Evolutionary conservation across 306 rosid genomes (phyloP), one percentile per base, ranked within the genome.

Genomic region (Amphicarpaea edgeworthii): DNA sequence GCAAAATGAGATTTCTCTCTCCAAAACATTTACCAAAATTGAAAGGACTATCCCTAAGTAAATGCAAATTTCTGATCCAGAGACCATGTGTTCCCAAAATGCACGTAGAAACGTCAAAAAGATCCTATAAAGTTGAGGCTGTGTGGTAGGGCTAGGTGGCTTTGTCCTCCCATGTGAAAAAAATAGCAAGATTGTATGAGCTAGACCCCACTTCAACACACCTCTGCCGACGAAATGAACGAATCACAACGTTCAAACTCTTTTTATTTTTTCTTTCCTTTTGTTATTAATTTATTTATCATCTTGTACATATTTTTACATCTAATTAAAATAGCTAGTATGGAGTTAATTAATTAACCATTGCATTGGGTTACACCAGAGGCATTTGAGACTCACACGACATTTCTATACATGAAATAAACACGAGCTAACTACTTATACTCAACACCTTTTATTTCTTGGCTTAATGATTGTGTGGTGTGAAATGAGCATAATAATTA

Each of bases 161-260:
- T 12, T 59, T 69, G 78, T 54, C 61, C 32, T 50, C 58, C 81
- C 85, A 81, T 70, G 85, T 81, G 82, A 66, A 53, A 72, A 72
- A 63, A 59, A 70, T 73, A 51, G 78, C 3, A 8, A 81, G n/a
- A 81, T 54, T 24, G 76, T 51, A 49, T 55, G 12, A 72, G 51
- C 20, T 59, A 34, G 46, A 75, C 80, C 80, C 84, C 77, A 68
- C 77, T 28, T 42, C 74, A 58, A 24, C 32, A 10, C 2, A 30
- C 68, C 58, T 76, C 85, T 82, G 82, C 85, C 85, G 85, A 82
- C 85, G 82, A 77, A 77, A 72, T 58, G 2, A 81, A 75, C 72
- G 47, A 68, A 74, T 59, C 72, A 59, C 32, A 68, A 68, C 49
- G 34, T 1, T 14, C 51, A 60, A 61, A 12, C 10, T 28, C 3